These are phyloP conservation scores for Hyaloscypha bicolor DNA, from an alignment of 495 filamentous ascomycete genomes.

Conservation along the genomic window DNA sequence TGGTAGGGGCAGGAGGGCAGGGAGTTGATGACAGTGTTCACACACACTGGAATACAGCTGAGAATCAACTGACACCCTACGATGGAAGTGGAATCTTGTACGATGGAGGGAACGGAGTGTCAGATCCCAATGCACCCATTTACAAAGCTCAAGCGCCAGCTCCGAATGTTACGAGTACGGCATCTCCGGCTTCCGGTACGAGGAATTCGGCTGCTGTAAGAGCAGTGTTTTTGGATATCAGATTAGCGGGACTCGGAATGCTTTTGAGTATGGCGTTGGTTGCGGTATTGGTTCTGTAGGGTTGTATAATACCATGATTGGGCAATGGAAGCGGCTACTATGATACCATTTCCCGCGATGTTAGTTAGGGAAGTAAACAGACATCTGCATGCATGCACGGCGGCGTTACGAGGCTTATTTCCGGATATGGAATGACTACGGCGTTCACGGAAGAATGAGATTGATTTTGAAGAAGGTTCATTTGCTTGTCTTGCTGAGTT, in stretches of 20 bases:
- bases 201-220: background rate
- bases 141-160: constrained; percentile 19
- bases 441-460: background rate
- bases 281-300: constrained; percentile 10
- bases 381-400: background rate
- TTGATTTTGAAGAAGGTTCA: background rate
- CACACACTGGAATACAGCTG: constrained; percentile 32
- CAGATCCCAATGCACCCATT: constrained; percentile 23
- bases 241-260: background rate
- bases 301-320: background rate
- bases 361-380: background rate
- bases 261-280: background rate
- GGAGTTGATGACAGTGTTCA: constrained; percentile 38
- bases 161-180: background rate
- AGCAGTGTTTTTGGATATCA: background rate
- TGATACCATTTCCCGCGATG: background rate
- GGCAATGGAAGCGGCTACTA: background rate
- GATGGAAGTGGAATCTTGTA: constrained; percentile 49
- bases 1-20: constrained; percentile 46
- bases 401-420: background rate
- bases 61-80: constrained; percentile 43
- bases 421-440: background rate
- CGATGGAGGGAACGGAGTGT: constrained; percentile 38
- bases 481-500: too few species aligned
- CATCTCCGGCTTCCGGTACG: background rate